Percentiles rank a stretch among this genome's conserved stretches.
Evolutionary conservation across 345 rosid genomes (phyloP).

Genomic region (Eucalyptus pauciflora): DNA sequence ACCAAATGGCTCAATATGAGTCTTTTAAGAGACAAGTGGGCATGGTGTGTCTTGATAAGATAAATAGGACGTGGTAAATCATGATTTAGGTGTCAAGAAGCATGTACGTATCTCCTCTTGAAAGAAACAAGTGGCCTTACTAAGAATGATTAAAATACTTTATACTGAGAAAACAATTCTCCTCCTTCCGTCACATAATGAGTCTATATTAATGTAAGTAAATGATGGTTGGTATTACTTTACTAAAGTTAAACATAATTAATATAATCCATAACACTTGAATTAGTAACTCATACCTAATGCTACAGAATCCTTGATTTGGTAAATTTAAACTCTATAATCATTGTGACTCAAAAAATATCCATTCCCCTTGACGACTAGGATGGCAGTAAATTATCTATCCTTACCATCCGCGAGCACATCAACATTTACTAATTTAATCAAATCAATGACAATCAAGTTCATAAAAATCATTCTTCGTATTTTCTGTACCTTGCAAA

Average conservation of each 20-base stretch:
- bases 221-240: not conserved
- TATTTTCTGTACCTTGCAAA: not conserved
- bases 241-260: not conserved
- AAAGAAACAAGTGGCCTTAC: not conserved
- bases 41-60: too few relatives aligned
- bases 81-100: too few relatives aligned
- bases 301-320: not conserved
- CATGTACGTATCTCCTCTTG: too few relatives aligned
- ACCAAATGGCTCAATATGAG: too few relatives aligned
- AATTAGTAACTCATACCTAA: not conserved
- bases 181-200: not conserved
- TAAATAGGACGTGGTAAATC: accelerated
- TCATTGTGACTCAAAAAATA: too few relatives aligned
- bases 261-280: not conserved
- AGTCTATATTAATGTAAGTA: not conserved
- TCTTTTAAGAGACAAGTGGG: too few relatives aligned
- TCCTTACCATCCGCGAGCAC: not conserved
- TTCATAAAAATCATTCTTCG: not conserved
- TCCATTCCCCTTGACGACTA: not conserved
- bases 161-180: too few relatives aligned
- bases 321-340: not conserved
- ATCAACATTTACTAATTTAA: not conserved
- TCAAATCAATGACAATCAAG: not conserved
- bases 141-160: not conserved
- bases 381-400: not conserved